Evolutionary conservation across 2,329 filamentous ascomycete species (phyloP), one percentile per base, ranked within the genome.

Genomic region (Fusarium sp.): DNA sequence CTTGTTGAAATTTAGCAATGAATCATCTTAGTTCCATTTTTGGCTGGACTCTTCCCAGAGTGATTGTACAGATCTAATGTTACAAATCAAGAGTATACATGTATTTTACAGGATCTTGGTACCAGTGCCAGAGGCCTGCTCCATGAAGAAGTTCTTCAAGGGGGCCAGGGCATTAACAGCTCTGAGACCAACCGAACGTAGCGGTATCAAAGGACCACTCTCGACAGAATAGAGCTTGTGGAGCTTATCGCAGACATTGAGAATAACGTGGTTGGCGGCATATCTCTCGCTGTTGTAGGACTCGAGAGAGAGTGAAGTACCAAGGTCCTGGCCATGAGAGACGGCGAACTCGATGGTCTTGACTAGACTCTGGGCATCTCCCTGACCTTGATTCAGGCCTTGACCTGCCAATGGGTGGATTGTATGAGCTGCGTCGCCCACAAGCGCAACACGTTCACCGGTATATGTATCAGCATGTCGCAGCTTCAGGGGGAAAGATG

Each of bases 391-490:
- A 77, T 99, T 99, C 16, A 99, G 85, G 2, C 96, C 96, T 80
- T 98, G 96, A 1, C 96, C 96, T 2, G 94, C 96, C 6, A 99
- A 90, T 0, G 96, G 96, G 79, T 99, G 96, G 70, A 97, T 90
- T 2, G 94, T 97, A 79, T 99, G 96, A 10, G 96, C 96, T 2
- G 96, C 96, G 72, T 99, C 96, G 65, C 96, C 96, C 38, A 99
- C 89, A 2, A 99, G 87, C 1, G 94, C 96, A 11, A 98, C 85
- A n/a, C 96, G 91, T 76, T 97, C 94, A 41, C 90, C 92, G 44
- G 93, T 92, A 78, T 99, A 99, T 2, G 93, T 94, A 76, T 97
- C 93, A n/a, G 95, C 94, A 78, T 99, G 96, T 29, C 94, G 91
- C 83, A 98, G 86, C 77, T 92, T 93, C 20, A 99, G 87, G 0